phyloP scores from a whole-genome alignment of 495 filamentous ascomycete genomes.

The Tuber melanosporum region DNA sequence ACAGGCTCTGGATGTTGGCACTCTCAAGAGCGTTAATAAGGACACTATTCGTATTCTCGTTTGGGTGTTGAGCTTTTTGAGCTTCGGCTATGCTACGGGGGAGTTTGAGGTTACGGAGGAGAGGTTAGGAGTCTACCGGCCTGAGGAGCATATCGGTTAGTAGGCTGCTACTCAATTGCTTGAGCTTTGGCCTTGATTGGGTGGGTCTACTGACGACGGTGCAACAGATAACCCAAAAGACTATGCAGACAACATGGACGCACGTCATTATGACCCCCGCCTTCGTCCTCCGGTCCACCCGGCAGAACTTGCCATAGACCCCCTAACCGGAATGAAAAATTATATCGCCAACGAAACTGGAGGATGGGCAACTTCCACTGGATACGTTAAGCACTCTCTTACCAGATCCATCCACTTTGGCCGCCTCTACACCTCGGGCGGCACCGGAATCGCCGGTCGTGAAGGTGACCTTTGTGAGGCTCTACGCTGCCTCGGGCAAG shows the following conservation, averaged over 20 bases:
- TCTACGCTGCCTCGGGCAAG: constrained; percentile 79
- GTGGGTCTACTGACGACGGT: constrained; percentile 1
- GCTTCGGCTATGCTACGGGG: constrained; percentile 90
- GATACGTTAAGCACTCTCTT: constrained; percentile 81
- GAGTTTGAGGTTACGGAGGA: constrained; percentile 96
- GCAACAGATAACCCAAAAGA: constrained; percentile 67
- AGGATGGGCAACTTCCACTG: constrained; percentile 68
- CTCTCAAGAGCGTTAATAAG: constrained; percentile 78
- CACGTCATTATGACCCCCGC: constrained; percentile 73
- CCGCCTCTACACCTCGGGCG: constrained; percentile 71
- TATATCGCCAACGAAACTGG: constrained; percentile 91
- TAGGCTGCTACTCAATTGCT: constrained; percentile 7
- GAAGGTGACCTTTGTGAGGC: constrained; percentile 88
- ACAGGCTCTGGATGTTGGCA: constrained; percentile 87
- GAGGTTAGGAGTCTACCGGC: constrained; percentile 81
- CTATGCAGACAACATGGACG: constrained; percentile 84
- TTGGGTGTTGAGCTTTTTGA: constrained; percentile 87
- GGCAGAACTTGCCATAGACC: constrained; percentile 75
- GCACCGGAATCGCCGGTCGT: constrained; percentile 55
- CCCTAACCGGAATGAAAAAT: constrained; percentile 90
- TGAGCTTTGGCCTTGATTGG: background rate
- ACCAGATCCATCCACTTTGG: constrained; percentile 82
- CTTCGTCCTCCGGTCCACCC: constrained; percentile 68
- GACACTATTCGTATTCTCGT: constrained; percentile 84
- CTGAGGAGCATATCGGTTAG: constrained; percentile 85